phyloP scores from a whole-genome alignment of 2,329 filamentous ascomycete genomes.

The Cercospora canescens region DNA sequence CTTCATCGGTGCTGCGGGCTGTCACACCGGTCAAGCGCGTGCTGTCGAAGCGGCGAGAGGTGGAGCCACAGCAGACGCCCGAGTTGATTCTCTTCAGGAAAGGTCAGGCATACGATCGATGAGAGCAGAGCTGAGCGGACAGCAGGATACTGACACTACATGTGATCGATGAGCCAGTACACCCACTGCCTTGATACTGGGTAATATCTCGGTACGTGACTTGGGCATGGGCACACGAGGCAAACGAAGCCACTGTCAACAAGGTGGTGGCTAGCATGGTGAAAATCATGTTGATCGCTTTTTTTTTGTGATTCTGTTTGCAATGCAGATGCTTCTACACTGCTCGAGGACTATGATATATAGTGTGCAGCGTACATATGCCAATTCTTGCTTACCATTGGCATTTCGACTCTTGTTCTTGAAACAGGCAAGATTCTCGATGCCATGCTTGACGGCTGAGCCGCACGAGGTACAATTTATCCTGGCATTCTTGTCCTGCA shows the following conservation, averaged over 20 bases:
- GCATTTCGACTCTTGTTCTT: neutral
- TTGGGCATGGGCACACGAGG: neutral
- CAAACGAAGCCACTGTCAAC: neutral
- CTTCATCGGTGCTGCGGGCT: neutral
- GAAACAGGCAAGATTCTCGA: neutral
- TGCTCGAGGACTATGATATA: neutral
- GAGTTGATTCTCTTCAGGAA: neutral
- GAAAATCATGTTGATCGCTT: neutral
- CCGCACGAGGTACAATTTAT: neutral
- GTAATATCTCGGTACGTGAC: neutral
- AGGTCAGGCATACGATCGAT: neutral
- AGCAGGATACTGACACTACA: neutral
- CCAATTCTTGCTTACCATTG: neutral
- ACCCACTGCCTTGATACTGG: neutral
- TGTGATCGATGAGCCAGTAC: neutral
- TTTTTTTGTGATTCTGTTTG: neutral
- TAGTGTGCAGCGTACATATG: neutral
- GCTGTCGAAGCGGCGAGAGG: neutral
- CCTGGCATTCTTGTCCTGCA: neutral
- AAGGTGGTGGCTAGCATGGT: neutral
- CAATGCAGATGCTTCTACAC: neutral
- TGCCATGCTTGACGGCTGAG: neutral
- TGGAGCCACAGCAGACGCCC: neutral
- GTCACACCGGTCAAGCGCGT: neutral
- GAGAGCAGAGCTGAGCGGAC: neutral